Evolutionary conservation across 2,329 filamentous ascomycete species (phyloP), one percentile per base, ranked within the genome.

Genomic region (Trichoderma citrinoviride): DNA sequence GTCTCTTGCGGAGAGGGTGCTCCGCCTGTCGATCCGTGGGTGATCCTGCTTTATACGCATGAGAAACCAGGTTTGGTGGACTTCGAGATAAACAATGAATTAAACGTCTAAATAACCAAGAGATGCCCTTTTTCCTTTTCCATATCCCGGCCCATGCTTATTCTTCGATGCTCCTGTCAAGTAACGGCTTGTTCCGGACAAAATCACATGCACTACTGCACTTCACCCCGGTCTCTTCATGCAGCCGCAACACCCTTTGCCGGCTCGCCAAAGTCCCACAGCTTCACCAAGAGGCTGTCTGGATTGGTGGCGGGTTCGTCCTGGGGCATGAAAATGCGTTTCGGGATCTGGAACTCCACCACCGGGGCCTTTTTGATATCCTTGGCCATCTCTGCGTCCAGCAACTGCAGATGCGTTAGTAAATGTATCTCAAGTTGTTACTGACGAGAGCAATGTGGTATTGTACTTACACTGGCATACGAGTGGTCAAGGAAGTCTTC

Each of bases 401-500:
- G 79, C 74, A 99, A 86, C 89, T 92, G 70, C 57, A 23, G 7
- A 27, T 12, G 37, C 37, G 73, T 83, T 70, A 82, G 78, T 50
- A 54, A 19, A 37, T 25, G 49, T n/a, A 33, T 55, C 17, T n/a
- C n/a, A n/a, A 33, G 7, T 1, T 15, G 12, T n/a, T 7, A 54
- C 25, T 57, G 65, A 44, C 54, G 46, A 17, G 14, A 40, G 37
- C 25, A 56, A 6, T 7, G 2, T 10, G 5, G 4, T 8, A 5
- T 3, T 19, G 21, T 40, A 84, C 85, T 83, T 84, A 90, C 89
- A 74, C 87, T 91, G 71, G 82, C 86, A 77, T 98, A 99, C 0
- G 92, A 94, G 76, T 98, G 93, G 74, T 99, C 95, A 54, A 98
- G 79, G 77, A 99, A 99, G 74, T 99, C 95, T 74, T 99, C 95